Evolutionary conservation across 257 asterid genomes (phyloP), one percentile per base, ranked within the genome.

Genomic region (Nicotiana tomentosiformis): DNA sequence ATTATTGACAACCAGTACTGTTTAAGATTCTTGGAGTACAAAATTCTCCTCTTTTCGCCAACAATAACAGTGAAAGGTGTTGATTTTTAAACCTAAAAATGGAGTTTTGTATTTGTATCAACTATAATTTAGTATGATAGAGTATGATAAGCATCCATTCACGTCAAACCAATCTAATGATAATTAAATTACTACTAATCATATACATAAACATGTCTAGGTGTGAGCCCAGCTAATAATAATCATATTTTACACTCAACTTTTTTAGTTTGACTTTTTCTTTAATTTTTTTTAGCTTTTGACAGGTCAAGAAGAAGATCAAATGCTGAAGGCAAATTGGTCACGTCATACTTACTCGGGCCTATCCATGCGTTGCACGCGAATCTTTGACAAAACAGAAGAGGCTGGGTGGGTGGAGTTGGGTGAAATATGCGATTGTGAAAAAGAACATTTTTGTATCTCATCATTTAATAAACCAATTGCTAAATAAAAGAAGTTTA

Each of bases 281-380:
- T 23, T 62, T 20, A 7, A 2, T 10, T 64, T 14, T 0, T 39
- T 43, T 39, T 39, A 20, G 23, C 10, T 74, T 74, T 74, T 74
- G 5, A 30, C n/a, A 3, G 15, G 78, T 79, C 35, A 55, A 76
- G 15, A 30, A 84, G 35, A 81, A 84, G 77, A 82, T 76, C 37
- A 58, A 82, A 58, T 74, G 69, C 11, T 33, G 72, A 43, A 83
- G 68, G 87, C 81, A 72, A 82, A 70, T 23, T 78, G 55, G 92
- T 88, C 81, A 80, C 39, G 86, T 83, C 85, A 33, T 87, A 88
- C 81, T 88, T 86, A 83, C 83, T 74, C 83, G 53, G 82, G 87
- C 82, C 82, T 33, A 61, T 82, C 81, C 85, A 89, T 86, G 89
- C 89, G 84, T 84, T 69, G 84, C 90, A 87, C 87, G 88, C 88